phyloP scores from a whole-genome alignment of 148 eudicot genomes.

The Vaccinium macrocarpon region DNA sequence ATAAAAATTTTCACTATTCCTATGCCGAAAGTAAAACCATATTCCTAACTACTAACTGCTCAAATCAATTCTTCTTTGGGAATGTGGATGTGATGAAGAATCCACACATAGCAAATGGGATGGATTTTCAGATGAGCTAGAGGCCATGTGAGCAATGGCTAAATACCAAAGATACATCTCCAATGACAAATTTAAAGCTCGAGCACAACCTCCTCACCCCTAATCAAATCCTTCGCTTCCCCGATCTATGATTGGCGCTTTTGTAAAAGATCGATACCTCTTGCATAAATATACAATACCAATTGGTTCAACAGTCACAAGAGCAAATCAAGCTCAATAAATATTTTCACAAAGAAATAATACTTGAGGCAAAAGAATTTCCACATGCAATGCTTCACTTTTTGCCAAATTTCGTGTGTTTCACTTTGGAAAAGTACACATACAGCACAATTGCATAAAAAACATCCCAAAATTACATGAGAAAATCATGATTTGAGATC shows the following conservation, averaged over 20 bases:
- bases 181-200: slow-evolving; percentile 62
- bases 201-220: slow-evolving; percentile 55
- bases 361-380: neutral
- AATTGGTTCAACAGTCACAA: neutral
- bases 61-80: neutral
- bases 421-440: too few relatives aligned
- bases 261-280: slow-evolving; percentile 18
- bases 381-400: neutral
- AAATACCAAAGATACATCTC: slow-evolving; percentile 50
- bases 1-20: neutral
- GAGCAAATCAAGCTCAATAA: neutral
- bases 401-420: too few relatives aligned
- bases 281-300: neutral
- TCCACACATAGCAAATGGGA: slow-evolving; percentile 82
- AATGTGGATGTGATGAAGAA: slow-evolving; percentile 73
- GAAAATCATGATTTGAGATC: too few relatives aligned
- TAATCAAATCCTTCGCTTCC: slow-evolving; percentile 58
- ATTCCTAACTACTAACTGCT: neutral
- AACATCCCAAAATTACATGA: too few relatives aligned
- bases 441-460: too few relatives aligned
- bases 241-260: slow-evolving; percentile 68
- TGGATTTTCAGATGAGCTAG: slow-evolving; percentile 78
- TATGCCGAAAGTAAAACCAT: neutral
- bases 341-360: neutral
- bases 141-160: slow-evolving; percentile 76